Percentiles rank a stretch among this genome's conserved stretches.
Evolutionary conservation across 139 green algal genomes (phyloP).

Genomic region (Chlamydomonas sphaeroides): DNA sequence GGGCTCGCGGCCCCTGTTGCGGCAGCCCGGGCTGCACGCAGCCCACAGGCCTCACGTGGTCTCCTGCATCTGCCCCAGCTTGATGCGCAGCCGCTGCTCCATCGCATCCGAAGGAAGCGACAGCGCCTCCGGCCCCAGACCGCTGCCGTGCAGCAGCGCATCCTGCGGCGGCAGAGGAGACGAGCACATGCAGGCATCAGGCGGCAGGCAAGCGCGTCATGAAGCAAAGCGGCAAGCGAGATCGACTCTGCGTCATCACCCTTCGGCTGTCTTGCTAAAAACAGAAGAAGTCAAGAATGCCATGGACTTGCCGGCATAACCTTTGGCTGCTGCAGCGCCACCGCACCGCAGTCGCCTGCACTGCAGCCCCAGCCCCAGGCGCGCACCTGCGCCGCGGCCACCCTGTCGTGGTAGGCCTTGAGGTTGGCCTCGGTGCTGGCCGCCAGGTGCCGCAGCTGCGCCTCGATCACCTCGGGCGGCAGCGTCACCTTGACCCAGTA

Average conservation of each 20-base stretch:
- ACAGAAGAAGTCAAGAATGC: no score
- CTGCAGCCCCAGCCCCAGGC: no score
- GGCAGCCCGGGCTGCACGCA: no score
- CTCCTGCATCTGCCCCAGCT: constrained; percentile 34
- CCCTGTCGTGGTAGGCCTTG: constrained; percentile 3
- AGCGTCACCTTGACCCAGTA: constrained; percentile 34
- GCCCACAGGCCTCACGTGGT: no score
- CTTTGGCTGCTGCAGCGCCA: no score
- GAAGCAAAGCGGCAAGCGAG: background rate
- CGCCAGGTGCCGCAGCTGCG: constrained; percentile 35
- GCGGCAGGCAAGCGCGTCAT: background rate
- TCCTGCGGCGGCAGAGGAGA: background rate
- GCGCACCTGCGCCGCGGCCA: constrained; percentile 25
- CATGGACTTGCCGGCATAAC: no score
- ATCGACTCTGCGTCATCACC: background rate
- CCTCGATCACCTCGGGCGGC: constrained; percentile 38
- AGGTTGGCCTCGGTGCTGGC: constrained; percentile 31
- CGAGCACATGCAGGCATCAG: background rate
- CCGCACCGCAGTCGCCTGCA: no score
- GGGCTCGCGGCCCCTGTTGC: no score
- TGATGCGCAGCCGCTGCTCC: constrained; percentile 25
- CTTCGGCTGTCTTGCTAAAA: background rate
- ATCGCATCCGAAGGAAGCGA: background rate
- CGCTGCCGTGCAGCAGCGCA: constrained; percentile 17
- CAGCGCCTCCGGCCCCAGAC: background rate